Evolutionary conservation across 805 yeast genomes (phyloP).

Genomic region (Debaryomyces prosopidis): DNA sequence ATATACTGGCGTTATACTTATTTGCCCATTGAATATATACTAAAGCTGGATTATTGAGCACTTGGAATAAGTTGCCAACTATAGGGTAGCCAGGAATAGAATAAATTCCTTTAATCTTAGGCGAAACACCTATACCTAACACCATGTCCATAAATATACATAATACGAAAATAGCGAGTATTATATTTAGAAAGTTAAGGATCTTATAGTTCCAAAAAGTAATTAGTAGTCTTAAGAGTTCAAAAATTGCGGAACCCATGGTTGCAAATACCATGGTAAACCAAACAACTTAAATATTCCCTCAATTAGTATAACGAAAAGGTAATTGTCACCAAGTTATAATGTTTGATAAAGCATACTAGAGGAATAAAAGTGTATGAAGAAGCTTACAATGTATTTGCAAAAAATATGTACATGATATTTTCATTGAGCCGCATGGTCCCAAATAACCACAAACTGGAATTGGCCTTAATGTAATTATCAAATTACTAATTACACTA

Average conservation of each 20-base stretch:
- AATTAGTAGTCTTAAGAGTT: background rate
- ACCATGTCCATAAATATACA: constrained; percentile 10
- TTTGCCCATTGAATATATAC: constrained; percentile 46
- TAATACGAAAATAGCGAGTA: background rate
- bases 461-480: too few species aligned
- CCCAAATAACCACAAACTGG: background rate
- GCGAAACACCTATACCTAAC: constrained; percentile 19
- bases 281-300: background rate
- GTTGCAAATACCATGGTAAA: background rate
- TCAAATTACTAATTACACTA: too few species aligned
- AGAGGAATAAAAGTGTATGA: too few species aligned
- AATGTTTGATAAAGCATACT: too few species aligned
- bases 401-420: background rate
- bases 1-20: constrained; percentile 45
- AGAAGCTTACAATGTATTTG: background rate
- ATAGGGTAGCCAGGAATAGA: constrained; percentile 49
- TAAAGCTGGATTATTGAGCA: constrained; percentile 50
- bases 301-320: background rate
- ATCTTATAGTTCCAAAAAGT: constrained; percentile 3
- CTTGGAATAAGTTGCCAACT: constrained; percentile 50
- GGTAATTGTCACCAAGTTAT: background rate
- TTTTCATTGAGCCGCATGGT: background rate
- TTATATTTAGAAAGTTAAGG: background rate
- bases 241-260: background rate
- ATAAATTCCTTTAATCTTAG: constrained; percentile 38